Base-by-base conservation (phyloP, 169 alveolate species). In the Plasmodium gallinaceum region DNA sequence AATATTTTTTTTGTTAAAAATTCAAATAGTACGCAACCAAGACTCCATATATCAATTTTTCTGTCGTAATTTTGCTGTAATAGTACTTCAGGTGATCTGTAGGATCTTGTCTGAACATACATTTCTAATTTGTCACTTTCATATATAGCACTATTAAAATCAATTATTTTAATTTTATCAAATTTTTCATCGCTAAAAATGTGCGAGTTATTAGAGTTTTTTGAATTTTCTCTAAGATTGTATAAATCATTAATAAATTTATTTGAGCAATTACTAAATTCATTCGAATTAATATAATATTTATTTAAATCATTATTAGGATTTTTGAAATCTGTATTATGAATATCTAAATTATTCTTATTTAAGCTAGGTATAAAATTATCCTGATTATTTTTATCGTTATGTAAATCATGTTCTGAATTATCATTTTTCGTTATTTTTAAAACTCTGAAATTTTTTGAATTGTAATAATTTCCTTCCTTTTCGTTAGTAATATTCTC, bases 81-180 rank as follows among this genome's bases (percentile, higher is more conserved):
- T 57, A 98, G 96, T 65, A 96, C 99, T 94, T 98, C 99, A n/a
- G 99, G 99, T 3, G 99, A 99, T 66, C 99, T 90, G 92, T 99
- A 98, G 24, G 98, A 95, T 70, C 99, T 93, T 48, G 99, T 96
- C 93, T 99, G 99, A 7, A 98, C 97, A 92, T 99, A 99, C 74
- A 97, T 94, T 75, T 95, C 94, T 62, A 97, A 92, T 64, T 96
- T 96, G 85, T 98, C 99, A 88, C 96, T 97, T n/a, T 96, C 95
- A 80, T 95, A 97, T 93, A 99, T 97, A 62, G 97, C 91, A 39
- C 99, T 96, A 10, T 99, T 99, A 91, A 98, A 98, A 90, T 98
- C 99, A 42, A 98, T 97, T 42, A 98, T 95, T 95, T 98, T 98
- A 66, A 98, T 96, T 78, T 94, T 93, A 22, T 45, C 87, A 58